Conservation (phyloP, 2,329 filamentous ascomycete genomes). For the Hypoxylon sp. region DNA sequence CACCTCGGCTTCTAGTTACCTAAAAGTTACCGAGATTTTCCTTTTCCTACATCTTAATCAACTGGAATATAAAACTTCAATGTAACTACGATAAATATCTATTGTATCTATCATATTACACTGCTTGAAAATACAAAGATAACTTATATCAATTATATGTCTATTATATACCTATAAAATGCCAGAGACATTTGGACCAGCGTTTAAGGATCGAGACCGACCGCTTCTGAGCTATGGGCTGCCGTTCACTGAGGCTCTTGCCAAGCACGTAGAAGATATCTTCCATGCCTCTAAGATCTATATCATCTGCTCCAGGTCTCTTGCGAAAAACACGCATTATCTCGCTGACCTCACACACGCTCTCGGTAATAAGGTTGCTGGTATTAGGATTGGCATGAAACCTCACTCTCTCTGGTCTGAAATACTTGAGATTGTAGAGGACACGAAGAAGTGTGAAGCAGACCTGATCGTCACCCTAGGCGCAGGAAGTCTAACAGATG, state of each 20-base stretch:
- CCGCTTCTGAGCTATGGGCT: slow-evolving; percentile 62
- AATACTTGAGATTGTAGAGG: slow-evolving; percentile 63
- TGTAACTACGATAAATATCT: neutral
- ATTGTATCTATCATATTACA: neutral
- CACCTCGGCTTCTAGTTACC: neutral
- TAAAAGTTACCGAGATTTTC: neutral
- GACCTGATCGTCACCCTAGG: slow-evolving; percentile 70
- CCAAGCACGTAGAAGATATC: slow-evolving; percentile 61
- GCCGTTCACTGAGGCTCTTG: slow-evolving; percentile 61
- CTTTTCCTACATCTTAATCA: neutral
- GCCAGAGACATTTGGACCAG: slow-evolving; percentile 45
- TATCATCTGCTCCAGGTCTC: slow-evolving; percentile 65
- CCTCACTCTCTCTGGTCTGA: slow-evolving; percentile 69
- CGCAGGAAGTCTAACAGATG: slow-evolving; percentile 70
- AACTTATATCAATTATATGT: neutral
- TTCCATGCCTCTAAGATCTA: slow-evolving; percentile 65
- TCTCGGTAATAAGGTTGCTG: slow-evolving; percentile 61
- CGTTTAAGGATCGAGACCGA: slow-evolving; percentile 41
- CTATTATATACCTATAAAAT: slow-evolving; percentile 13
- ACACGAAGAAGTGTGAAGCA: slow-evolving; percentile 56
- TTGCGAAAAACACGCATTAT: slow-evolving; percentile 63
- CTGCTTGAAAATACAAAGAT: neutral
- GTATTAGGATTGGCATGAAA: slow-evolving; percentile 65
- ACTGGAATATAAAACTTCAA: neutral
- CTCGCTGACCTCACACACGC: slow-evolving; percentile 60